Conservation (phyloP, 345 rosid genomes). For the Brassica incana region DNA sequence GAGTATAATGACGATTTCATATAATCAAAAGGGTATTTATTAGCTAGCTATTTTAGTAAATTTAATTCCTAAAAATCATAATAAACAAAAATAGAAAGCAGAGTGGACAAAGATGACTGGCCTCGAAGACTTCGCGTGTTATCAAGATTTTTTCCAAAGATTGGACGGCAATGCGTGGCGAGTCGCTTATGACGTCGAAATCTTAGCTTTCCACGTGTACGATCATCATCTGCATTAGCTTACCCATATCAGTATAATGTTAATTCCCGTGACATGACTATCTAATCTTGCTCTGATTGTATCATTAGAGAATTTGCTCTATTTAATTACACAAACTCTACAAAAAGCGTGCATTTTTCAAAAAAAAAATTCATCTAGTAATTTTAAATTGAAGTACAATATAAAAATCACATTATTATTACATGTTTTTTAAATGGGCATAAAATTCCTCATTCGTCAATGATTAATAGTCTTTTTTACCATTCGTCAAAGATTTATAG, state of each 20-base stretch:
- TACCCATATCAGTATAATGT: conserved; percentile 11
- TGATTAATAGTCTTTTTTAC: too few relatives aligned
- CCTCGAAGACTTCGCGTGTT: conserved; percentile 28
- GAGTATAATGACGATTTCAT: background rate
- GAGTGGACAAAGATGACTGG: conserved; percentile 27
- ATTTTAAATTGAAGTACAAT: conserved; percentile 7
- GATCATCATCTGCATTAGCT: conserved; percentile 23
- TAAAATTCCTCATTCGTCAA: too few relatives aligned
- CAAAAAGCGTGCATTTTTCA: background rate
- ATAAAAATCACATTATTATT: background rate
- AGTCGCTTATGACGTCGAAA: conserved; percentile 40
- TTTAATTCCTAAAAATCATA: background rate
- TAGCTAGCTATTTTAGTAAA: background rate
- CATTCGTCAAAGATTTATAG: background rate
- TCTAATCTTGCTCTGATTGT: conserved; percentile 15
- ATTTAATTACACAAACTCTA: conserved; percentile 2
- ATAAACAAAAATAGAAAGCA: conserved; percentile 2
- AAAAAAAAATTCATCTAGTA: background rate
- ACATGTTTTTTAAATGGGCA: too few relatives aligned
- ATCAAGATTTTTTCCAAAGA: conserved; percentile 19
- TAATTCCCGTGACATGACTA: conserved; percentile 14
- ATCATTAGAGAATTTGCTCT: background rate
- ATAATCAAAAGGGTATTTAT: background rate
- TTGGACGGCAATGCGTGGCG: conserved; percentile 40
- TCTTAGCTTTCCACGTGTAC: conserved; percentile 39